Base-by-base conservation (phyloP, 345 rosid genomes). In the Pistacia vera region DNA sequence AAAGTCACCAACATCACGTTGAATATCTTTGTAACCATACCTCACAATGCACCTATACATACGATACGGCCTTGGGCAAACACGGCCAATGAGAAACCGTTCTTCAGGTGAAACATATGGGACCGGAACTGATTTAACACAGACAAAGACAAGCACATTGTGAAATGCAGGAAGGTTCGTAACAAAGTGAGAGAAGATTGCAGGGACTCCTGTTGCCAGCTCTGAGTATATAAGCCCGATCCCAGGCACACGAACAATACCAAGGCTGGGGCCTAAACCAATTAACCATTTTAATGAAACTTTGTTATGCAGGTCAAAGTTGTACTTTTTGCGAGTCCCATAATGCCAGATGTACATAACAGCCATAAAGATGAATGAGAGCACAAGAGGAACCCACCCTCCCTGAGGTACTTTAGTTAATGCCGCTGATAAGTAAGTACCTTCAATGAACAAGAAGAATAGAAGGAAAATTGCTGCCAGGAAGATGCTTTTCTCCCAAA, bases 141-240 rank as follows among this genome's bases (percentile, higher is more conserved):
- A 95, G 57, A 95, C 92, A 75, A 95, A 95, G 79, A 93, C 99
- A 70, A 90, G 78, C 20, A 93, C 94, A 78, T 93, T 89, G 70
- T 91, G 99, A 82, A 95, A 95, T 0, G 99, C 98, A 12, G 98
- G 98, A 73, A 95, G 89, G 84, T 95, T 95, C 44, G 97, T 95
- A 13, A 95, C 98, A 36, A 95, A 95, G 82, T 95, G 99, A 58
- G 99, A 95, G 84, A 95, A 95, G 66, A 93, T 93, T 70, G 98
- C 87, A 63, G 99, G 98, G 74, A 95, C 92, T 41, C 99, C 98
- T 7, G 98, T 90, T 46, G 97, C 99, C 73, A 93, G 81, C 79
- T 95, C 99, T 0, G 99, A 89, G 83, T 95, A 93, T 67, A 95
- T 84, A 49, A 95, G 95, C 60, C 99, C 99, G 78, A 93, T 93